Evolutionary conservation across 306 rosid species (phyloP).

Genomic region (Morella rubra): DNA sequence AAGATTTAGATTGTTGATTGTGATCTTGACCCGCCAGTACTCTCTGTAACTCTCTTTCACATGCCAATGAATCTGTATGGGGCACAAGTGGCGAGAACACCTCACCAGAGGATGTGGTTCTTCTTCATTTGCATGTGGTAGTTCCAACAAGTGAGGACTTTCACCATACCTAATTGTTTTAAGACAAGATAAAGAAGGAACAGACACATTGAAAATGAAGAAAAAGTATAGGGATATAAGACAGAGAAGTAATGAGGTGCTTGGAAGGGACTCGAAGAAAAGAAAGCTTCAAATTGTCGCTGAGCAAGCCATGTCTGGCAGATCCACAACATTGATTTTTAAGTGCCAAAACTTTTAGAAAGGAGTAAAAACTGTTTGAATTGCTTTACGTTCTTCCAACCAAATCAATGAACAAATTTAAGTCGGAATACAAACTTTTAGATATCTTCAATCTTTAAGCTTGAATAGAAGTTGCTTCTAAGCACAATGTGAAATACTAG

Average conservation of each 20-base stretch:
- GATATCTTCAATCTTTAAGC: neutral
- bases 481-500: neutral
- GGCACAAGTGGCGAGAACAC: constrained; percentile 83
- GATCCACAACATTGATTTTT: too few relatives aligned
- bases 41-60: constrained; percentile 68
- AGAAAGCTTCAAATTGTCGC: neutral
- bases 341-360: neutral
- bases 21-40: constrained; percentile 79
- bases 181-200: neutral
- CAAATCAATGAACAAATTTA: neutral
- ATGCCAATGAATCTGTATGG: constrained; percentile 82
- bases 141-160: constrained; percentile 40
- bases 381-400: neutral
- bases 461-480: constrained; percentile 8
- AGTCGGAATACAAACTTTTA: too few relatives aligned
- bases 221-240: neutral
- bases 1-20: constrained; percentile 67
- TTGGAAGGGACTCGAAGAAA: neutral
- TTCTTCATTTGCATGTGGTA: constrained; percentile 31
- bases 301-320: too few relatives aligned
- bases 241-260: neutral
- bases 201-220: neutral
- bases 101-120: constrained; percentile 34
- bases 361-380: neutral
- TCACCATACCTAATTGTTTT: constrained; percentile 46